Evolutionary conservation across 2,329 filamentous ascomycete genomes (phyloP).

Genomic region (Colletotrichum musicola): DNA sequence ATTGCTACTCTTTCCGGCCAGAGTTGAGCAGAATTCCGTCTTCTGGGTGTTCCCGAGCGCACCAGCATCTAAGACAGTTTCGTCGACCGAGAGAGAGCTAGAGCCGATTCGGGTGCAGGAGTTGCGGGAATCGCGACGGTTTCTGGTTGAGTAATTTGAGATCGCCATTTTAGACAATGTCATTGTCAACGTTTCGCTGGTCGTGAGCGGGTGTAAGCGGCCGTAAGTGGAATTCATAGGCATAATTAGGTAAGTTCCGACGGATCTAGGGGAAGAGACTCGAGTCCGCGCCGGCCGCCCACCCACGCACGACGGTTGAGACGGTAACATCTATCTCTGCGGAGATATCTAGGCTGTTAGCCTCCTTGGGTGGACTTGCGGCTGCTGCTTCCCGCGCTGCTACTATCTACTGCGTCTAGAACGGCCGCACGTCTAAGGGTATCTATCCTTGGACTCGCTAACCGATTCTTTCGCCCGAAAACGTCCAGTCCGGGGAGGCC

Average conservation of each 20-base stretch:
- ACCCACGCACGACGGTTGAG: conserved; percentile 20
- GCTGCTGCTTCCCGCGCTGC: not conserved
- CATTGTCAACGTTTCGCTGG: conserved; percentile 20
- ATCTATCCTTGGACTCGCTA: not conserved
- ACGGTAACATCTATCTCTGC: conserved; percentile 15
- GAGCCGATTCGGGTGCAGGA: conserved; percentile 7
- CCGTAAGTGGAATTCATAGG: not conserved
- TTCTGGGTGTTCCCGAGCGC: not conserved
- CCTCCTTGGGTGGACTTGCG: not conserved
- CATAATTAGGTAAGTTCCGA: not conserved
- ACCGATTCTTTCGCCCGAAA: conserved; percentile 3
- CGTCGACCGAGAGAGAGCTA: conserved; percentile 20
- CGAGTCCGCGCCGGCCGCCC: not conserved
- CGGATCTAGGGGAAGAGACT: too few relatives aligned
- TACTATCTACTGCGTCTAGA: not conserved
- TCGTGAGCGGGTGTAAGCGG: not conserved
- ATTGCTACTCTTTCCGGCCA: conserved; percentile 28
- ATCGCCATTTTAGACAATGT: conserved; percentile 10
- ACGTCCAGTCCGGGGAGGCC: not conserved
- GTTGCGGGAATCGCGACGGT: not conserved
- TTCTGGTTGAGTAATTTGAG: not conserved
- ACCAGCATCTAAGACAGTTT: conserved; percentile 25
- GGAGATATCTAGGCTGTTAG: not conserved
- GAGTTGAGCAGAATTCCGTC: not conserved
- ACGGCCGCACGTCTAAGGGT: not conserved